phyloP scores from a whole-genome alignment of 148 eudicot genomes.

The Chenopodium berlandieri region DNA sequence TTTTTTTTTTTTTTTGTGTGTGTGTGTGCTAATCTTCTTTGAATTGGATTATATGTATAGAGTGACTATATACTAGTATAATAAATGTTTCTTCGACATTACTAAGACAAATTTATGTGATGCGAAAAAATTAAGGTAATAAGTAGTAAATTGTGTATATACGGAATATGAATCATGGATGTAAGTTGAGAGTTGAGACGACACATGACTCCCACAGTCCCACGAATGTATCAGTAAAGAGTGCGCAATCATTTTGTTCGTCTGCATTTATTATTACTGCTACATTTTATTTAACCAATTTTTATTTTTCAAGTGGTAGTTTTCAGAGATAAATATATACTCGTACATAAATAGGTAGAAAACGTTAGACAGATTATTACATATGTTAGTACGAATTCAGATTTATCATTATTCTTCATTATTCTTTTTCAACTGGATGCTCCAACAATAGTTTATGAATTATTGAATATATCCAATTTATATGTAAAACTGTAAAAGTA shows the following conservation, averaged over 20 bases:
- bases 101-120: constrained; percentile 1
- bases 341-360: not conserved
- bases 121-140: not conserved
- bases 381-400: not conserved
- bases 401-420: not conserved
- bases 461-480: no score
- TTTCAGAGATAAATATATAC: not conserved
- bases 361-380: not conserved
- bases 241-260: not conserved
- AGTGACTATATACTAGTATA: not conserved
- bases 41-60: not conserved
- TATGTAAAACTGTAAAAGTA: no score
- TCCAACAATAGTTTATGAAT: not conserved
- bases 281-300: not conserved
- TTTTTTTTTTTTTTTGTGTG: no score
- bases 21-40: no score
- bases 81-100: not conserved
- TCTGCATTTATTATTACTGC: not conserved
- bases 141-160: not conserved
- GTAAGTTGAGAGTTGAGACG: not conserved
- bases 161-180: no score
- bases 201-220: constrained; percentile 1
- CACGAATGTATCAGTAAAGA: not conserved
- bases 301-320: not conserved
- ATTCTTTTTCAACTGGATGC: not conserved